Percentiles rank a stretch among this genome's conserved stretches.
Evolutionary conservation across 352 stramenopile genomes (phyloP).

Genomic region (Phytopythium delawarense): DNA sequence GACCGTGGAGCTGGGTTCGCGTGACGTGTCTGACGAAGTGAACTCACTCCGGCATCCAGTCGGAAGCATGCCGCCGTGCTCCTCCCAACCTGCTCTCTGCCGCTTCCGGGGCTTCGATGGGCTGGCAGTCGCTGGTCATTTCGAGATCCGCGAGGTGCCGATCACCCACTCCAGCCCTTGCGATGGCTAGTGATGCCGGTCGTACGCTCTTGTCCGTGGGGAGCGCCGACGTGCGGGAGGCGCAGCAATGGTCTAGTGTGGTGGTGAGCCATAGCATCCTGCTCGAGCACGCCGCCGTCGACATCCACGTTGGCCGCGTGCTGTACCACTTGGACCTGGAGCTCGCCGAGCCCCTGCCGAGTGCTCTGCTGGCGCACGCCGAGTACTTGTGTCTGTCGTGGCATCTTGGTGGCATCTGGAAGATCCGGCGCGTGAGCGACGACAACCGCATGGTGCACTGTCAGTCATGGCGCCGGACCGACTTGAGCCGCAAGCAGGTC

Average conservation of each 20-base stretch:
- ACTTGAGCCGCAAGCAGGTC: constrained; percentile 36
- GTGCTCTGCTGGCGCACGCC: constrained; percentile 21
- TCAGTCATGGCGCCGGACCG: constrained; percentile 44
- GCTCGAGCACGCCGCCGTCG: constrained; percentile 40
- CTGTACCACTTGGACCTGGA: constrained; percentile 44
- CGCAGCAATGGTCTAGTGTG: constrained; percentile 40
- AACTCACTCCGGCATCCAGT: not conserved
- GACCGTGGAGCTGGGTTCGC: not conserved
- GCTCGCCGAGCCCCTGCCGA: constrained; percentile 32
- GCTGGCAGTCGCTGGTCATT: not conserved
- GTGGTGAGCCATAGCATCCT: constrained; percentile 34
- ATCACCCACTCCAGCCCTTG: not conserved
- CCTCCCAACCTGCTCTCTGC: not conserved
- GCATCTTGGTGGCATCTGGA: constrained; percentile 50
- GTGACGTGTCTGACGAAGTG: not conserved
- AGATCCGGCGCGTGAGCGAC: constrained; percentile 28
- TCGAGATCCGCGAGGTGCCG: not conserved
- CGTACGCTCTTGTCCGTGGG: not conserved
- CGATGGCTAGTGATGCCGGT: not conserved
- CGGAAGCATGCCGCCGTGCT: not conserved
- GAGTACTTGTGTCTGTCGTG: constrained; percentile 45
- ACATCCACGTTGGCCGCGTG: constrained; percentile 40
- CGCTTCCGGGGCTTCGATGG: not conserved
- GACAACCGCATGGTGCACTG: constrained; percentile 31
- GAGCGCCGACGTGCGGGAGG: constrained; percentile 11